Evolutionary conservation across 129 eudicot genomes (phyloP), one percentile per base, ranked within the genome.

Genomic region (Flaveria robusta): DNA sequence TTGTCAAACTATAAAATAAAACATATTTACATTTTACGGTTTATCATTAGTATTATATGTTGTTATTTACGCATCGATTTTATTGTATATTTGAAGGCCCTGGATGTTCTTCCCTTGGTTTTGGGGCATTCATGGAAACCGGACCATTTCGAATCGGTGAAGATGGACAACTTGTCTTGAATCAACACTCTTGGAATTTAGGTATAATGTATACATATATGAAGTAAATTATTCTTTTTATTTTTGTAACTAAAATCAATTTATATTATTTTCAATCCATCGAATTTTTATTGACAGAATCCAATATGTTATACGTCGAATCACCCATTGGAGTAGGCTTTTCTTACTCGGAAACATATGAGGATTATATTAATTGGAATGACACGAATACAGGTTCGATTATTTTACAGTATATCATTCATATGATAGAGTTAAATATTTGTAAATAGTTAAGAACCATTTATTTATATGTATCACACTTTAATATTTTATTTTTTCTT

Each of bases 71-170:
- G 19, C 19, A 66, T 66, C 3, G 37, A 66, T 18, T 34, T 4
- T 34, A 34, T 5, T 34, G 7, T 34, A 34, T 34, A 34, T 34
- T 31, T 26, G 4, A 70, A 15, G 89, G 92, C 20, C 89, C 86
- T 2, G 89, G 92, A 24, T 87, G 92, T 75, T 87, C 92, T 74
- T 87, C 87, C 5, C 70, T 87, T 74, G 89, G 89, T 7, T 81
- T 79, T 80, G 89, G 92, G 52, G 87, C 92, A 41, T 85, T 87
- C 74, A 82, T 81, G 79, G 89, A 87, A 74, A 66, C 83, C 68
- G 89, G 91, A n/a, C 91, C 91, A 15, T 87, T 87, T 78, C 81
- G 74, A 73, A 74, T 82, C 4, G 85, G 81, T 51, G 82, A 75
- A 34, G 82, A 79, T 34, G 86, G 85, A 19, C 52, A 37, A 50